These are phyloP conservation scores for Nannochloropsis oceanica DNA, from an alignment of 108 stramenopile species.

Conservation along the genomic window DNA sequence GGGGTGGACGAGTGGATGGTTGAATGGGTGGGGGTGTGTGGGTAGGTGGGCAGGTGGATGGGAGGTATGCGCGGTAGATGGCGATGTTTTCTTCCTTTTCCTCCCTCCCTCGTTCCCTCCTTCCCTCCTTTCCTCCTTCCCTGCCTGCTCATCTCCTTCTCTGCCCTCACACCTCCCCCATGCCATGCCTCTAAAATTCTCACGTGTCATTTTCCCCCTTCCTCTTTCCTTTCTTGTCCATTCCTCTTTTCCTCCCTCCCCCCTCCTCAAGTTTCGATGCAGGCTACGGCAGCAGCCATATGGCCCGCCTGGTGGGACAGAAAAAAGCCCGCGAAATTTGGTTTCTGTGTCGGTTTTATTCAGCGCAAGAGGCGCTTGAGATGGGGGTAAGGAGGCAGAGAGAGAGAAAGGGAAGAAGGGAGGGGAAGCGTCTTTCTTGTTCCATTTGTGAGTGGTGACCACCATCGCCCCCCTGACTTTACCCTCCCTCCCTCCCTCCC, in stretches of 20 bases:
- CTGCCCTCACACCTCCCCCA: neutral
- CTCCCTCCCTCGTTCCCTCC: too few species aligned
- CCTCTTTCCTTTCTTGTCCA: too few species aligned
- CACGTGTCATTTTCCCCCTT: neutral
- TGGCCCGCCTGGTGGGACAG: slow-evolving; percentile 71
- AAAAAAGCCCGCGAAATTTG: slow-evolving; percentile 83
- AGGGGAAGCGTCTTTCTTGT: too few species aligned
- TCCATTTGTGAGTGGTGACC: too few species aligned
- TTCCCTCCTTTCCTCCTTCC: too few species aligned
- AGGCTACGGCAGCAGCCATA: slow-evolving; percentile 72
- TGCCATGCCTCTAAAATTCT: neutral
- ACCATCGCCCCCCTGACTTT: too few species aligned
- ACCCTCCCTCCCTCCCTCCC: too few species aligned
- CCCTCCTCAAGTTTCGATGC: slow-evolving; percentile 80
- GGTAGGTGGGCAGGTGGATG: too few species aligned
- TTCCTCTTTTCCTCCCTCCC: slow-evolving; percentile 44
- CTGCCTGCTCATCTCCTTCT: neutral
- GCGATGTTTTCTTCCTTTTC: too few species aligned
- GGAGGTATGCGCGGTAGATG: too few species aligned
- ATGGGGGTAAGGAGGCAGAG: slow-evolving; percentile 46
- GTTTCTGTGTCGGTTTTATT: slow-evolving; percentile 69
- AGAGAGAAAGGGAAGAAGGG: too few species aligned
- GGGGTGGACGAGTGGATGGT: slow-evolving; percentile 72
- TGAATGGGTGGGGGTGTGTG: too few species aligned
- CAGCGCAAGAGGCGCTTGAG: slow-evolving; percentile 57